Conservation (phyloP, 1,284 basidiomycete genomes). For the Trametes pubescens region DNA sequence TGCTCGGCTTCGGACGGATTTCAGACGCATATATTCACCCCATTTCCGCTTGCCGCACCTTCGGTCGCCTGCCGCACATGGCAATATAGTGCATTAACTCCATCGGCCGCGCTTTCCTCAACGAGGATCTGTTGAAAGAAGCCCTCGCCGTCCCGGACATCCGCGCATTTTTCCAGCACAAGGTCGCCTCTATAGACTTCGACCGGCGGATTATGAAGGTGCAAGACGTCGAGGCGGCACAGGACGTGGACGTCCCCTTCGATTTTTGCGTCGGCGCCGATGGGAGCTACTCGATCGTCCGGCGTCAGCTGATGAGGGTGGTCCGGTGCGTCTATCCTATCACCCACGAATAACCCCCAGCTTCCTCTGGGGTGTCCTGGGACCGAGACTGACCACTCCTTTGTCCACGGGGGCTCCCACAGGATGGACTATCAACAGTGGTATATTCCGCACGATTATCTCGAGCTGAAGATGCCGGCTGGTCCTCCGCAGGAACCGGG, state of each 20-base stretch:
- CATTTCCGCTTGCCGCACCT: slow-evolving; percentile 36
- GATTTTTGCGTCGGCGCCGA: slow-evolving; percentile 91
- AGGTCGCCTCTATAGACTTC: slow-evolving; percentile 78
- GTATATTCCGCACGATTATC: slow-evolving; percentile 95
- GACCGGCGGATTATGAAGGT: slow-evolving; percentile 66
- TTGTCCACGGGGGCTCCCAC: slow-evolving; percentile 36
- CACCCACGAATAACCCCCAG: slow-evolving; percentile 20
- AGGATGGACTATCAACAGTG: slow-evolving; percentile 95
- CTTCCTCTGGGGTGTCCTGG: slow-evolving; percentile 28
- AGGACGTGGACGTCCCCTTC: slow-evolving; percentile 63
- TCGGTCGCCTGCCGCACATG: slow-evolving; percentile 32
- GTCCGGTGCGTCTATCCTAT: slow-evolving; percentile 66
- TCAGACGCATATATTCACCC: slow-evolving; percentile 24
- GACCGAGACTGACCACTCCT: slow-evolving; percentile 24
- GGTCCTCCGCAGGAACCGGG: slow-evolving; percentile 59
- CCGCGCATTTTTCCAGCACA: slow-evolving; percentile 81
- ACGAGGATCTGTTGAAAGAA: slow-evolving; percentile 83
- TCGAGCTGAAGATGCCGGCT: slow-evolving; percentile 95
- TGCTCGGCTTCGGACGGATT: slow-evolving; percentile 30
- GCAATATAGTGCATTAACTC: slow-evolving; percentile 86
- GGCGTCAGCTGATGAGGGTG: slow-evolving; percentile 89
- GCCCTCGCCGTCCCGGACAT: slow-evolving; percentile 71
- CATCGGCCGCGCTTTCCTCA: slow-evolving; percentile 88
- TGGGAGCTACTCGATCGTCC: slow-evolving; percentile 87
- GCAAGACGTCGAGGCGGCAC: slow-evolving; percentile 52